These are phyloP conservation scores for Forsythia viridissima DNA, from an alignment of 257 asterid genomes.

Conservation along the genomic window DNA sequence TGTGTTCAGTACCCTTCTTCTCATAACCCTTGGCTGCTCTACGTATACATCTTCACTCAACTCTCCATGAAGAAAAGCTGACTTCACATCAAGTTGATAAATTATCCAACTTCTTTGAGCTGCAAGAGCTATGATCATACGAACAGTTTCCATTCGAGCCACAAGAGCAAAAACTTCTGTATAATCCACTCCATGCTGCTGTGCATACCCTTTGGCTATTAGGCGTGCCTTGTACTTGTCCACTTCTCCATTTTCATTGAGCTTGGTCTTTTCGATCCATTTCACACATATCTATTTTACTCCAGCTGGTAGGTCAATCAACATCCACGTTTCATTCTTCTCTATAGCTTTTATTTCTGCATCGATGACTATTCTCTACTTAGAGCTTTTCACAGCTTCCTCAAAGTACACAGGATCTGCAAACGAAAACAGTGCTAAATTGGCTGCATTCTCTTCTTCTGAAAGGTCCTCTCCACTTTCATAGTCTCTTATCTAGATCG, in stretches of 20 bases:
- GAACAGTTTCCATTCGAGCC: too few species aligned
- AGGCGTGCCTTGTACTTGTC: not conserved
- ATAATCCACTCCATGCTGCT: not conserved
- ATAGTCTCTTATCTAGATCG: too few species aligned
- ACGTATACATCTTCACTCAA: not conserved
- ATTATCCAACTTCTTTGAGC: not conserved
- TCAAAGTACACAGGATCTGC: too few species aligned
- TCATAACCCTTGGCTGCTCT: not conserved
- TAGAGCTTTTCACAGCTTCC: too few species aligned
- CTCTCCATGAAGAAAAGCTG: not conserved
- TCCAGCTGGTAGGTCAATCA: not conserved
- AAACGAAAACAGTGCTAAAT: too few species aligned
- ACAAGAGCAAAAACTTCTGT: not conserved
- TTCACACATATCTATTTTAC: not conserved
- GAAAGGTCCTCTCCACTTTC: too few species aligned
- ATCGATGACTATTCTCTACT: too few species aligned
- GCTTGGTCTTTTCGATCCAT: not conserved
- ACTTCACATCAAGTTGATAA: not conserved
- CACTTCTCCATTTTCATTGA: conserved; percentile 8
- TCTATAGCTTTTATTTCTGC: not conserved
- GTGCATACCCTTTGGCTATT: not conserved
- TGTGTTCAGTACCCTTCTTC: not conserved
- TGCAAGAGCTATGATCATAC: not conserved
- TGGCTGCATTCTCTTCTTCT: too few species aligned
- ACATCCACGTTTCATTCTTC: not conserved